Evolutionary conservation across 176 grass and related monocot genomes (phyloP).

Genomic region (Aegilops tauschii): DNA sequence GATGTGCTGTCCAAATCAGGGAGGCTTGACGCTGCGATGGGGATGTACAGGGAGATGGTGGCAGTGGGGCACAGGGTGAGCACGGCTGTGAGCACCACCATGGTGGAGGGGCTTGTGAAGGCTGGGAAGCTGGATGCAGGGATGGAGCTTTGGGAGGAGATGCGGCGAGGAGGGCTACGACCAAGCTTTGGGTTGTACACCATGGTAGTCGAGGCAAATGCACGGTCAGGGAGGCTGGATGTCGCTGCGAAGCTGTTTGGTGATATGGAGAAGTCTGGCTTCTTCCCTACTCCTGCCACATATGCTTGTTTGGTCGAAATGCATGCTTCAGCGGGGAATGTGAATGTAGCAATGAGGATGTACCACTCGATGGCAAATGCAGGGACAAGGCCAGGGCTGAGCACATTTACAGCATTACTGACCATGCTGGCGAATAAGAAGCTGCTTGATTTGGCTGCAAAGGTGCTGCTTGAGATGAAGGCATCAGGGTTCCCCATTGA

Average conservation of each 20-base stretch:
- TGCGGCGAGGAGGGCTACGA: constrained; percentile 55
- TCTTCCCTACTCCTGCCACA: constrained; percentile 78
- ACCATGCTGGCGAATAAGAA: constrained; percentile 81
- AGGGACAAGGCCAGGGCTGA: constrained; percentile 73
- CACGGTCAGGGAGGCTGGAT: constrained; percentile 70
- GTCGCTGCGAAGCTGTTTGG: constrained; percentile 51
- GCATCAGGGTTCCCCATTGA: constrained; percentile 79
- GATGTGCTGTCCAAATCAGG: constrained; percentile 83
- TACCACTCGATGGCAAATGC: constrained; percentile 91
- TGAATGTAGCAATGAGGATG: constrained; percentile 69
- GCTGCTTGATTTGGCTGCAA: constrained; percentile 82
- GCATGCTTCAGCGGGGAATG: constrained; percentile 76
- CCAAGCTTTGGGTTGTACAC: constrained; percentile 85
- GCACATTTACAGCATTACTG: constrained; percentile 75
- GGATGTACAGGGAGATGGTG: constrained; percentile 90
- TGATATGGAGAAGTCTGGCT: constrained; percentile 97
- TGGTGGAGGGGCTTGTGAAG: constrained; percentile 75
- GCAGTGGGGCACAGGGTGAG: constrained; percentile 51
- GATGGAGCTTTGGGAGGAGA: constrained; percentile 87
- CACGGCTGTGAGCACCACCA: constrained; percentile 42
- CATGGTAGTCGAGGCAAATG: constrained; percentile 86
- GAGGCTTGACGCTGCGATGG: constrained; percentile 77
- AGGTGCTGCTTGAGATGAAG: constrained; percentile 93
- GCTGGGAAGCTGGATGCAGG: constrained; percentile 83
- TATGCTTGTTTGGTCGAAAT: constrained; percentile 89